Evolutionary conservation across 169 alveolate species (phyloP).

Genomic region (Plasmodium inui): DNA sequence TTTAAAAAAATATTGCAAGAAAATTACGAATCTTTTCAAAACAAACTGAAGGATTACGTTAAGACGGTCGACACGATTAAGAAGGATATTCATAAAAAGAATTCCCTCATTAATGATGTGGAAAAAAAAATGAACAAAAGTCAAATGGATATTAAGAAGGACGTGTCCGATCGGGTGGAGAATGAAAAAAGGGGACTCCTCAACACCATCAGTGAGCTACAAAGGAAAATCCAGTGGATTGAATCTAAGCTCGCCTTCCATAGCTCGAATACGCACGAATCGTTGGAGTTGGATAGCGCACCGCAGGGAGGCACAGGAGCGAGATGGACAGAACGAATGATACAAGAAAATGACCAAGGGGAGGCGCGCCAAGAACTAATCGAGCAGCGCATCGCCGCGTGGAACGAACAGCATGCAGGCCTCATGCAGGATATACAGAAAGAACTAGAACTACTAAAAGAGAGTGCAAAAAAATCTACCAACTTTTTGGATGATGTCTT

Average conservation of each 20-base stretch:
- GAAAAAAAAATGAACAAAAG: slow-evolving; percentile 35
- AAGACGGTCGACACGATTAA: slow-evolving; percentile 44
- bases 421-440: slow-evolving; percentile 11
- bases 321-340: neutral
- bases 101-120: slow-evolving; percentile 18
- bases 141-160: slow-evolving; percentile 40
- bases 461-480: slow-evolving; percentile 25
- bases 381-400: neutral
- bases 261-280: neutral
- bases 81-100: slow-evolving; percentile 35
- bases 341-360: neutral
- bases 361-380: neutral
- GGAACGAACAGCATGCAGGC: neutral
- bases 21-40: slow-evolving; percentile 45
- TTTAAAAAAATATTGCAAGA: slow-evolving; percentile 58
- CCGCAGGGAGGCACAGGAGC: neutral
- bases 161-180: slow-evolving; percentile 20
- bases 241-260: neutral
- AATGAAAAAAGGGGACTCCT: slow-evolving; percentile 41
- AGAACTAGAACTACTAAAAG: slow-evolving; percentile 28
- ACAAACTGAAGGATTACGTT: slow-evolving; percentile 38
- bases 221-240: slow-evolving; percentile 23
- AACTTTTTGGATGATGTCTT: slow-evolving; percentile 39
- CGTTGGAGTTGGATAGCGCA: neutral
- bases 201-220: slow-evolving; percentile 26